Conservation (phyloP, 2,329 filamentous ascomycete genomes). For the Ascochyta fabae region DNA sequence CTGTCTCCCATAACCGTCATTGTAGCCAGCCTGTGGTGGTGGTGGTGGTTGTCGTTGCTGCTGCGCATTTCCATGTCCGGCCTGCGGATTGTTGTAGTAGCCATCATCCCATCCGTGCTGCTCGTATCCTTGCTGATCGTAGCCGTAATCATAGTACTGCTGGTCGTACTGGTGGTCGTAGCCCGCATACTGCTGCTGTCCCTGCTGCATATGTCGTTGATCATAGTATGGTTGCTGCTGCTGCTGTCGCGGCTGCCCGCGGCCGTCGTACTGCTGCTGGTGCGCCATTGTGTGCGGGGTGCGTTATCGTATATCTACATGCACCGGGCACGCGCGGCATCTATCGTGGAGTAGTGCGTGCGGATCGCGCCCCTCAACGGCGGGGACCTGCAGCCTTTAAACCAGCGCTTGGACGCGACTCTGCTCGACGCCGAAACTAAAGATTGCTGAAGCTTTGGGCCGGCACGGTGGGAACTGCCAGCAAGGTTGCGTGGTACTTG, state of each 20-base stretch:
- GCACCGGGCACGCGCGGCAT: conserved; percentile 22
- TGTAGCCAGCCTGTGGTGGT: conserved; percentile 35
- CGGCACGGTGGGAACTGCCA: conserved; percentile 10
- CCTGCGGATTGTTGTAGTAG: conserved; percentile 41
- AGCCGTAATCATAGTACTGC: conserved; percentile 43
- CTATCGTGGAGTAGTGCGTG: conserved; percentile 24
- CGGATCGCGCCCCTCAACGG: conserved; percentile 31
- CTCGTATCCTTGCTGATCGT: conserved; percentile 43
- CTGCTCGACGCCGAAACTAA: conserved; percentile 11
- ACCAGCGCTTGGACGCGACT: conserved; percentile 21
- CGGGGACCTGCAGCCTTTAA: conserved; percentile 24
- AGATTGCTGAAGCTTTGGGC: conserved; percentile 12
- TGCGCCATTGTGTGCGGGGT: conserved; percentile 47
- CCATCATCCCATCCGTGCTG: conserved; percentile 42
- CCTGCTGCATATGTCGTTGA: background rate
- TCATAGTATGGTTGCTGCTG: conserved; percentile 29
- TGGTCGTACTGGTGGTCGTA: conserved; percentile 41
- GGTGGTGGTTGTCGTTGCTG: conserved; percentile 23
- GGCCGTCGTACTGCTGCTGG: conserved; percentile 47
- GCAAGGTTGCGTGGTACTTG: conserved; percentile 28
- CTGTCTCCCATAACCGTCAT: conserved; percentile 29
- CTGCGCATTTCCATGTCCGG: conserved; percentile 33
- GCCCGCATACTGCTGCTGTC: conserved; percentile 36
- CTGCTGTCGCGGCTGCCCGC: conserved; percentile 43
- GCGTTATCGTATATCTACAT: conserved; percentile 22